Conservation (phyloP, 2,329 filamentous ascomycete species). For the Thielaviopsis euricoi region DNA sequence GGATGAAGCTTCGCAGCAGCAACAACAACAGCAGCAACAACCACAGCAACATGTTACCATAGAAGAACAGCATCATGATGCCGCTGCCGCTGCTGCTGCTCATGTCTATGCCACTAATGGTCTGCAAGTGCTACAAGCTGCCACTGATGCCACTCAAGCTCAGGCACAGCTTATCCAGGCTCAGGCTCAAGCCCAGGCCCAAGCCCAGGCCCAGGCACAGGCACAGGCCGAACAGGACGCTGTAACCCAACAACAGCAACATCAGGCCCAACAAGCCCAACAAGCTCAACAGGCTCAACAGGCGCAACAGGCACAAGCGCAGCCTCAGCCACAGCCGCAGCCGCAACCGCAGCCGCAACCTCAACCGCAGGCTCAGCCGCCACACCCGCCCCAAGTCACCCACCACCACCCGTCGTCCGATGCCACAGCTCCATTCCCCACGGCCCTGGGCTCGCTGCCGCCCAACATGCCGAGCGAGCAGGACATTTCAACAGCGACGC, state of each 20-base stretch:
- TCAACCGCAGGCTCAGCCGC: background rate
- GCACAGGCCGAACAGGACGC: constrained; percentile 8
- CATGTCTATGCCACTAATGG: constrained; percentile 30
- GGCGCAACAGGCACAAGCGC: constrained; percentile 4
- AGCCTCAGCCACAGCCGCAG: background rate
- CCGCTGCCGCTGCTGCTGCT: constrained; percentile 14
- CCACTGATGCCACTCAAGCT: constrained; percentile 28
- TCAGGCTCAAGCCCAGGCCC: constrained; percentile 16
- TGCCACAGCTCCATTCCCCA: constrained; percentile 8
- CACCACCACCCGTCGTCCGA: constrained; percentile 1
- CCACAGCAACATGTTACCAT: background rate
- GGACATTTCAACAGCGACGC: constrained; percentile 4
- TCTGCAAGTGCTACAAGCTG: constrained; percentile 29
- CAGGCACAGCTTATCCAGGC: constrained; percentile 25
- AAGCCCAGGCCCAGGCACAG: constrained; percentile 18
- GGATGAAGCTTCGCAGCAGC: background rate
- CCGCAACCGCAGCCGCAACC: background rate
- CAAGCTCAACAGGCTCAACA: constrained; percentile 2
- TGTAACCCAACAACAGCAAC: constrained; percentile 13
- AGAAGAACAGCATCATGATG: constrained; percentile 3
- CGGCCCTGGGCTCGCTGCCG: constrained; percentile 2
- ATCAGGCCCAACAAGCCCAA: background rate
- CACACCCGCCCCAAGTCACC: background rate
- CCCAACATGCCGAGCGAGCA: constrained; percentile 1
- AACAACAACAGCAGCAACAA: background rate